Conservation (phyloP, 768 basidiomycete species). For the Daedaleopsis nitida region DNA sequence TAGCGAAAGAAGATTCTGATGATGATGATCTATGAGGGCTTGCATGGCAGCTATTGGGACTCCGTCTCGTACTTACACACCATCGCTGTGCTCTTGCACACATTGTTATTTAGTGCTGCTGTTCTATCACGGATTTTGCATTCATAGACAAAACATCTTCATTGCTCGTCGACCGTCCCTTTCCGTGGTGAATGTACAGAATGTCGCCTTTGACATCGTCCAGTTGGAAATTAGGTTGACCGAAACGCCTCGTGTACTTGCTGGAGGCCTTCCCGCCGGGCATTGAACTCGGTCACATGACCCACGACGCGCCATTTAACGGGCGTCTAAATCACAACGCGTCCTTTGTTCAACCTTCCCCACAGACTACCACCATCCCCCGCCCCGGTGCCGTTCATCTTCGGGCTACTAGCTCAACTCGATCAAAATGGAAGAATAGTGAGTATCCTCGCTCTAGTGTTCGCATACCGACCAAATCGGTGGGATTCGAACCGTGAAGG, state of each 20-base stretch:
- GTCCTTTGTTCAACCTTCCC: slow-evolving; percentile 9
- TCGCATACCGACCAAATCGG: neutral
- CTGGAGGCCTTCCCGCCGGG: too few species aligned
- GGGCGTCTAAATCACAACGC: slow-evolving; percentile 12
- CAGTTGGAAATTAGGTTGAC: neutral
- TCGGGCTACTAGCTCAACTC: neutral
- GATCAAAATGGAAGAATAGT: slow-evolving; percentile 15
- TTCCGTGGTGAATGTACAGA: too few species aligned
- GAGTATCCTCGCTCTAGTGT: neutral
- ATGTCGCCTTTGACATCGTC: too few species aligned
- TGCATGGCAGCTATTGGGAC: neutral
- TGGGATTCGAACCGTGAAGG: neutral
- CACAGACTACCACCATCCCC: slow-evolving; percentile 2
- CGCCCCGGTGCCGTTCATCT: neutral
- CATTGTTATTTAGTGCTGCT: neutral
- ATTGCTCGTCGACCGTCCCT: too few species aligned
- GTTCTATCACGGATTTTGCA: neutral
- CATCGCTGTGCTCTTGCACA: neutral
- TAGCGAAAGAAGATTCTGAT: slow-evolving; percentile 26
- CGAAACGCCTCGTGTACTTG: neutral
- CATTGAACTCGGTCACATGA: slow-evolving; percentile 16
- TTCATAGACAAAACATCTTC: neutral
- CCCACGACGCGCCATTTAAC: slow-evolving; percentile 10
- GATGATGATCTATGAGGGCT: slow-evolving; percentile 15
- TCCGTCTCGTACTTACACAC: neutral